Percentiles rank a stretch among this genome's conserved stretches.
Evolutionary conservation across 169 alveolate species (phyloP).

Genomic region (Cryptosporidium sp.): DNA sequence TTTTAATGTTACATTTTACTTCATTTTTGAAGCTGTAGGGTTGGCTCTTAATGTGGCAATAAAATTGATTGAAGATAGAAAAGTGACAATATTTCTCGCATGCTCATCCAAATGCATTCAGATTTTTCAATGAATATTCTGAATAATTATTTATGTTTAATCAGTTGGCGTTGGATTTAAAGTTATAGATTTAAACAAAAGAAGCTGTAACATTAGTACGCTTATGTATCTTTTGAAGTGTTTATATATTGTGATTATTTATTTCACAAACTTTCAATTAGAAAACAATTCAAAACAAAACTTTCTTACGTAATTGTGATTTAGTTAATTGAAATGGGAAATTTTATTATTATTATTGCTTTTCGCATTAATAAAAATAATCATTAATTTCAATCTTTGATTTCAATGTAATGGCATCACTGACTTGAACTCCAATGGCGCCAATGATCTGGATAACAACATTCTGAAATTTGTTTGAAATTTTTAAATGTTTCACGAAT

Average conservation of each 20-base stretch:
- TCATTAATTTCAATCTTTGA: conserved; percentile 29
- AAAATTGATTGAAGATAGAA: neutral
- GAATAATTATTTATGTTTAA: neutral
- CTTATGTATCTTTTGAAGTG: neutral
- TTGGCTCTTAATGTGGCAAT: too few relatives aligned
- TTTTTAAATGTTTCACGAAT: neutral
- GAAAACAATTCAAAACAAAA: neutral
- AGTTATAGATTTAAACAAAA: neutral
- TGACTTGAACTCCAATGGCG: neutral
- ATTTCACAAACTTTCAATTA: neutral
- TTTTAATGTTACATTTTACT: neutral
- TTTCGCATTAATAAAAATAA: neutral
- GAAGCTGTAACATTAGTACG: neutral
- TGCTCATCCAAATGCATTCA: neutral
- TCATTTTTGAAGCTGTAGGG: too few relatives aligned
- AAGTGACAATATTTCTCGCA: neutral
- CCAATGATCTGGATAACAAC: conserved; percentile 22
- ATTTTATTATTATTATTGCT: too few relatives aligned
- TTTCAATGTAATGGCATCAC: conserved; percentile 8
- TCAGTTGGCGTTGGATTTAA: neutral
- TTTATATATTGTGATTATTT: too few relatives aligned
- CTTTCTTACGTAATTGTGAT: neutral
- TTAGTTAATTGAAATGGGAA: neutral
- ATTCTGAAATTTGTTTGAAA: neutral
- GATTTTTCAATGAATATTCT: neutral